These are phyloP conservation scores for Marvania coccoides DNA, from an alignment of 139 green algal genomes.

Conservation along the genomic window DNA sequence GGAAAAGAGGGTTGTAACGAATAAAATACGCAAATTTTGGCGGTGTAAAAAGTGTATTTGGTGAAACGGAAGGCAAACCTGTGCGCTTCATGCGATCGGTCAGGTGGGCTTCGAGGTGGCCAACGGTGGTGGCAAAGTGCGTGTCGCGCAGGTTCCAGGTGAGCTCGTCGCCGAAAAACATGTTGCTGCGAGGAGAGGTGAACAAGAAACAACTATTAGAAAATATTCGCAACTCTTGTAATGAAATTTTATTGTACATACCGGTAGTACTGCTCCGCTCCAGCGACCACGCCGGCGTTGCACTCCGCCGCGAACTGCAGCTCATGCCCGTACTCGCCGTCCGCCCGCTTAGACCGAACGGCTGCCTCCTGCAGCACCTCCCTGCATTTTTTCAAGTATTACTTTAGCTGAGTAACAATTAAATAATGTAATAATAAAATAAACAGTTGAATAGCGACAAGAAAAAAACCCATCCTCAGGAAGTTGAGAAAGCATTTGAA, in stretches of 20 bases:
- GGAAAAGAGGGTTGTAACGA: too few species aligned
- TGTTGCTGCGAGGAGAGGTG: not conserved
- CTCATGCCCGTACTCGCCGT: constrained; percentile 12
- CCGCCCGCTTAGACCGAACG: not conserved
- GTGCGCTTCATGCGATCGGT: not conserved
- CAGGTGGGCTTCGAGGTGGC: constrained; percentile 9
- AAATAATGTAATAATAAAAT: too few species aligned
- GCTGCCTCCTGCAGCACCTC: constrained; percentile 10
- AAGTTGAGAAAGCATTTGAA: too few species aligned
- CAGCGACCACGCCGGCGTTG: constrained; percentile 45
- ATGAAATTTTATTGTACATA: constrained; percentile 30
- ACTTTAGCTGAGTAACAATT: too few species aligned
- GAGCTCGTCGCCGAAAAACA: constrained; percentile 37
- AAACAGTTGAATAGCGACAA: too few species aligned
- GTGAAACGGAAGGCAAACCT: too few species aligned
- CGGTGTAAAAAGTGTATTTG: too few species aligned
- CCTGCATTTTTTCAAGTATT: too few species aligned
- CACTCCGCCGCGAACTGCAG: constrained; percentile 16
- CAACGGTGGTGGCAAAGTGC: constrained; percentile 40
- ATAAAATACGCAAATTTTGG: too few species aligned
- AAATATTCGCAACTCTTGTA: not conserved
- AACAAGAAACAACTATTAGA: not conserved
- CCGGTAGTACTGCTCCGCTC: constrained; percentile 55
- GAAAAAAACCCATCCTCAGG: too few species aligned
- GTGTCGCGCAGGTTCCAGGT: constrained; percentile 58